Evolutionary conservation across 768 basidiomycete species (phyloP), one percentile per base, ranked within the genome.

Genomic region (Tephrocybe sp.): DNA sequence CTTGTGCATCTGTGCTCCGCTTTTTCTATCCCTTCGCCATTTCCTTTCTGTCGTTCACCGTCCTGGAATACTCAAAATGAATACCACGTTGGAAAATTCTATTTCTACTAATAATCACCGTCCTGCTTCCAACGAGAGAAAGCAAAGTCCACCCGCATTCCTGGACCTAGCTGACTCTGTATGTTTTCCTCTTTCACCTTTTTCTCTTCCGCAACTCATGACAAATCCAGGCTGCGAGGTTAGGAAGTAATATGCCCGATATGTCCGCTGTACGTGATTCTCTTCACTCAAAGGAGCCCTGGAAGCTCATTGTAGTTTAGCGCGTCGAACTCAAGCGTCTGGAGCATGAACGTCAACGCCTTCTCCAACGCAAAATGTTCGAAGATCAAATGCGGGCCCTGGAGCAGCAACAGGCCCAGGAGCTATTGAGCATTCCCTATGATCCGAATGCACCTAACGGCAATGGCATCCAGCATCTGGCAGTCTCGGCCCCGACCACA

Each of bases 321-420:
- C 89, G 90, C 60, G 86, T 93, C 53, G 92, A 95, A 65, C 76
- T 92, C 63, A 97, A 94, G 67, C 88, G 93, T 58, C 71, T 89
- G 56, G 86, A 94, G 68, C 92, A 98, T 64, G 93, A 97, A 69
- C 85, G 90, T 44, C 91, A 94, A 69, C 91, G 94, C 54, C 73
- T 73, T 31, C 66, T 90, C 35, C 94, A 96, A 66, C 86, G 93
- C 64, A 88, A 85, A 69, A 70, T 91, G 61, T 98, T 98, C 68
- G 95, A 98, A 70, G 92, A 96, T 60, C 93, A 97, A 71, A 97
- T 97, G 95, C 87, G 88, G 47, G 84, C 79, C 46, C 80, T 98
- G 56, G 94, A 98, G 71, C 86, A 88, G 56, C 86, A 92, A 67
- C 95, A 98, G 70, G 85, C 84, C 11, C 86, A 89, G 56, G 90